A percentile compares a stretch with the other conserved stretches of the same genome.
phyloP scores from a whole-genome alignment of 768 basidiomycete species.

The Zangia roseola region DNA sequence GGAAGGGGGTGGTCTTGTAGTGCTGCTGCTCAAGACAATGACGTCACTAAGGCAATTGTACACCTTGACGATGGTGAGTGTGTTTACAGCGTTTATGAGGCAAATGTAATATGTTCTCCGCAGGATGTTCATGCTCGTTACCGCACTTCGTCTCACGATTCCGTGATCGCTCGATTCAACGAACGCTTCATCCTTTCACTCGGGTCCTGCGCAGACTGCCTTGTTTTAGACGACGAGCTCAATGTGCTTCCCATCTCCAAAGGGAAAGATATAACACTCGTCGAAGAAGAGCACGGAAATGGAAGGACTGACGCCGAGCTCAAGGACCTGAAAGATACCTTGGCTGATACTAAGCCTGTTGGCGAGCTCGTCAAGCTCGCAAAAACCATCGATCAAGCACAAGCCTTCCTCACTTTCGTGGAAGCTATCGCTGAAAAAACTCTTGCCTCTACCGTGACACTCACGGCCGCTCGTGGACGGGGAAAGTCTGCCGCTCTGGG shows the following conservation, averaged over 20 bases:
- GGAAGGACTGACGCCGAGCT: slow-evolving; percentile 63
- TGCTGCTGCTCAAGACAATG: slow-evolving; percentile 94
- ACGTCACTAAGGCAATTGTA: slow-evolving; percentile 88
- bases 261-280: slow-evolving; percentile 84
- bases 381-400: slow-evolving; percentile 92
- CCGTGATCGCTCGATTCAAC: slow-evolving; percentile 93
- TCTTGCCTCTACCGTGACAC: slow-evolving; percentile 88
- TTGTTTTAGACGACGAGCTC: slow-evolving; percentile 95
- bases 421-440: slow-evolving; percentile 94
- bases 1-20: slow-evolving; percentile 89
- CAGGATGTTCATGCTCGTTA: slow-evolving; percentile 97
- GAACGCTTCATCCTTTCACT: slow-evolving; percentile 98
- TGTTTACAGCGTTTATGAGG: neutral
- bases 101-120: neutral
- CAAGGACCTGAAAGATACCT: slow-evolving; percentile 70
- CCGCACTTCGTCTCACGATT: slow-evolving; percentile 85
- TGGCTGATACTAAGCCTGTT: slow-evolving; percentile 82
- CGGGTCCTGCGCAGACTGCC: slow-evolving; percentile 87
- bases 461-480: slow-evolving; percentile 92
- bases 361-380: slow-evolving; percentile 89
- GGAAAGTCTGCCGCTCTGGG: slow-evolving; percentile 98
- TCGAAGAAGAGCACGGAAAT: slow-evolving; percentile 51
- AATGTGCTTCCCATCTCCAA: slow-evolving; percentile 95
- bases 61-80: slow-evolving; percentile 74
- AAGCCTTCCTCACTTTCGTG: slow-evolving; percentile 91